Evolutionary conservation across 2,329 filamentous ascomycete genomes (phyloP), one percentile per base, ranked within the genome.

Genomic region (Ascochyta pisi): DNA sequence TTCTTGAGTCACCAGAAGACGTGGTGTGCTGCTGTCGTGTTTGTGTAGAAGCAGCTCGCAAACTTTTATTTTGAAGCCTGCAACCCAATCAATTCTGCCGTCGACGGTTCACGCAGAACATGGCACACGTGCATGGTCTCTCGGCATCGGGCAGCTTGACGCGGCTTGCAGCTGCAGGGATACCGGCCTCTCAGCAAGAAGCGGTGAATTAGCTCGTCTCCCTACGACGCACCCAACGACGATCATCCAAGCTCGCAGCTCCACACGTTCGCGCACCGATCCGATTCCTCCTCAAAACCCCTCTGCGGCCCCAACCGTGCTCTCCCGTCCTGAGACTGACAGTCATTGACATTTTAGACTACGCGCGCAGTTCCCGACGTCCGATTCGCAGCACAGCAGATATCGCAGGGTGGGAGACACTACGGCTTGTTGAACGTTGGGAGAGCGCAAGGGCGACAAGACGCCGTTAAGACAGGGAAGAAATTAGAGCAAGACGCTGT

Each of bases 221-320:
- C 44, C 56, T 35, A 4, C 33, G 48, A 52, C 54, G 48, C 43
- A 37, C 34, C 24, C 52, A 52, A 19, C 48, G 53, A 51, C 53
- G 53, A 51, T 56, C 53, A 47, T 39, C 41, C 46, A 46, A 41
- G 54, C 48, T 29, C 43, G 27, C 27, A 56, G 57, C 63, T 69
- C 66, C 66, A 69, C 66, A 65, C 61, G 66, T 69, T 69, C 65
- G 63, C 65, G 61, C 57, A 58, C 54, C 58, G 54, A 61, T 48
- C 45, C 44, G 39, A 41, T 47, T 46, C 46, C 39, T 34, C 46
- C 40, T 39, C 23, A 54, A 47, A 54, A 41, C 35, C 40, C 49
- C 34, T 58, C 34, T 15, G 47, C 47, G 43, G 43, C 54, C 44
- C 60, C 61, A 65, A 60, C 62, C 62, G 64, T 64, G 61, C 64